These are phyloP conservation scores for Ploettnerulaceae sp. DNA, from an alignment of 2,329 filamentous ascomycete genomes.

Conservation along the genomic window DNA sequence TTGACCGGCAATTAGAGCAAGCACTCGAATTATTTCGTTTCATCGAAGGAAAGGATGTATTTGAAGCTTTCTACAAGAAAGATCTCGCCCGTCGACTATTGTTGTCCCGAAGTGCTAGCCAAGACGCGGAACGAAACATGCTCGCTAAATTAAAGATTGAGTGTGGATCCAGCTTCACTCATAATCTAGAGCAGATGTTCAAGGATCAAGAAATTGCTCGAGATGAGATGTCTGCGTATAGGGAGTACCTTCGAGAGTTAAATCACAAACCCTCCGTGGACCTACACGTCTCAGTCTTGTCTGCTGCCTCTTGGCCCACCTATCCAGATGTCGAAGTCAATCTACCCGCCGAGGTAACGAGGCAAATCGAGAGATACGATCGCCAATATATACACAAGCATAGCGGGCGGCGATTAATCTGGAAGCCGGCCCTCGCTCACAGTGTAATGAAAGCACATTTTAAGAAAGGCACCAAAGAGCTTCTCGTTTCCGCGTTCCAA, in stretches of 20 bases:
- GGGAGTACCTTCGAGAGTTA: slow-evolving; percentile 53
- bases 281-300: slow-evolving; percentile 84
- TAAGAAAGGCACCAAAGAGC: slow-evolving; percentile 74
- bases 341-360: slow-evolving; percentile 69
- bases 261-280: slow-evolving; percentile 53
- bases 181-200: slow-evolving; percentile 99
- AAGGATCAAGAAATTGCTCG: slow-evolving; percentile 92
- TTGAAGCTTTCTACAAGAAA: slow-evolving; percentile 99
- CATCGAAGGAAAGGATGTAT: slow-evolving; percentile 94
- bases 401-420: slow-evolving; percentile 76
- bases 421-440: slow-evolving; percentile 92
- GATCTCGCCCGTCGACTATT: slow-evolving; percentile 85
- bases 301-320: slow-evolving; percentile 84
- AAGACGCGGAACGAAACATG: slow-evolving; percentile 96
- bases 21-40: slow-evolving; percentile 94
- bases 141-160: slow-evolving; percentile 84
- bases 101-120: slow-evolving; percentile 87
- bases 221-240: slow-evolving; percentile 91
- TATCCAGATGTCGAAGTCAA: slow-evolving; percentile 72
- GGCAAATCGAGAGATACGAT: slow-evolving; percentile 78
- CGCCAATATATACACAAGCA: slow-evolving; percentile 85
- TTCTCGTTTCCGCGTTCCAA: slow-evolving; percentile 88
- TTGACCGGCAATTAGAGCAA: slow-evolving; percentile 88
- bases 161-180: slow-evolving; percentile 90
- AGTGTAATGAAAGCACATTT: slow-evolving; percentile 82